phyloP scores from a whole-genome alignment of 2,329 filamentous ascomycete genomes.

The Biscogniauxia marginata region DNA sequence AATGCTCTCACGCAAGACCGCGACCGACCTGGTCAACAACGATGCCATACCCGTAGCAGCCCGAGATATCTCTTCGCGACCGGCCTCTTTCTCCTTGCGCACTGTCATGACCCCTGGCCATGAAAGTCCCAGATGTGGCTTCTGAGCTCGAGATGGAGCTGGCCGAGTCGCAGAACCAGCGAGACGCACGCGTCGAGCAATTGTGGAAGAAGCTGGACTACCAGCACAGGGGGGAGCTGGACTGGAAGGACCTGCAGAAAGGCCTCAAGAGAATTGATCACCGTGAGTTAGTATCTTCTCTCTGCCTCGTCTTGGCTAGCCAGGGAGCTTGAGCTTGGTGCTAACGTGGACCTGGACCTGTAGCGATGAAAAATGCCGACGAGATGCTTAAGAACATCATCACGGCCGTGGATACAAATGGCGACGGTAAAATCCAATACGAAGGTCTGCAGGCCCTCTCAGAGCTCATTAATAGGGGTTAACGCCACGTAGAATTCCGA shows the following conservation, averaged over 20 bases:
- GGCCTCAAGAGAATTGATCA: constrained; percentile 89
- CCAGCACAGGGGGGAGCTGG: constrained; percentile 72
- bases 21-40: constrained; percentile 7
- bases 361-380: constrained; percentile 86
- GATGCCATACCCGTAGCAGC: constrained; percentile 30
- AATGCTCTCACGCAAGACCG: constrained; percentile 11
- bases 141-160: constrained; percentile 61
- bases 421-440: constrained; percentile 88
- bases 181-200: constrained; percentile 77
- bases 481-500: constrained; percentile 68
- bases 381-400: constrained; percentile 79
- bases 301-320: neutral
- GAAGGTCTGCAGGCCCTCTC: constrained; percentile 60
- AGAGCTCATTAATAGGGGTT: constrained; percentile 8
- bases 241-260: constrained; percentile 79
- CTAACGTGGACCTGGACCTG: constrained; percentile 11
- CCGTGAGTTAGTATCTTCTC: constrained; percentile 56
- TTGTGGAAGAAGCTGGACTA: constrained; percentile 84
- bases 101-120: constrained; percentile 43
- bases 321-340: constrained; percentile 1
- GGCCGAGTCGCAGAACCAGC: constrained; percentile 73
- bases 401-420: constrained; percentile 78
- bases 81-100: constrained; percentile 13
- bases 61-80: constrained; percentile 22
- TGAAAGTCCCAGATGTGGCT: constrained; percentile 51